A percentile compares a stretch with the other conserved stretches of the same genome.
phyloP scores from a whole-genome alignment of 1,284 basidiomycete species.

The Neotropicomus parvogracilis region DNA sequence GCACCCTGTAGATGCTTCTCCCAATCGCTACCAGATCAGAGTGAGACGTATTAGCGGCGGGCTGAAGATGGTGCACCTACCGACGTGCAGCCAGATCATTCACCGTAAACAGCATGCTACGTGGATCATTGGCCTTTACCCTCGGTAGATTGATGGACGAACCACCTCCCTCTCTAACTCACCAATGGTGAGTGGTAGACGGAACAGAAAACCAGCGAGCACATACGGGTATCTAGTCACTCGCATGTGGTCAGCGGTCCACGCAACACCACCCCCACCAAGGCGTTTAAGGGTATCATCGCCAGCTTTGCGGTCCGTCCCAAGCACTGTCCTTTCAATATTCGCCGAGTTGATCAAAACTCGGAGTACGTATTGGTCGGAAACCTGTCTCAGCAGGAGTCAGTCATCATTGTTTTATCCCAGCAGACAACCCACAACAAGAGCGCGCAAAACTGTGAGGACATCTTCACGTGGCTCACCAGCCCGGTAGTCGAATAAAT shows the following conservation, averaged over 20 bases:
- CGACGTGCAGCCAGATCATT: slow-evolving; percentile 35
- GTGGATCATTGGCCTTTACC: slow-evolving; percentile 38
- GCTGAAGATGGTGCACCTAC: slow-evolving; percentile 23
- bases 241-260: slow-evolving; percentile 56
- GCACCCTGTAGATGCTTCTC: slow-evolving; percentile 25
- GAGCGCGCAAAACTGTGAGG: slow-evolving; percentile 79
- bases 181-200: slow-evolving; percentile 3
- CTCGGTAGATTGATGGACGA: slow-evolving; percentile 41
- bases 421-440: slow-evolving; percentile 54
- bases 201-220: neutral
- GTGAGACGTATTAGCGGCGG: slow-evolving; percentile 1
- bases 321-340: slow-evolving; percentile 76
- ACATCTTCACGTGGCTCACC: slow-evolving; percentile 63
- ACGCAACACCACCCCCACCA: slow-evolving; percentile 49
- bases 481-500: slow-evolving; percentile 71
- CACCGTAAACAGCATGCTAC: slow-evolving; percentile 49
- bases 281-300: slow-evolving; percentile 50
- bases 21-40: slow-evolving; percentile 22
- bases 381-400: slow-evolving; percentile 48
- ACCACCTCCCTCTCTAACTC: slow-evolving; percentile 60
- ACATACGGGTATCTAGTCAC: slow-evolving; percentile 64
- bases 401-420: slow-evolving; percentile 6
- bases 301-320: slow-evolving; percentile 56
- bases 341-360: slow-evolving; percentile 72
- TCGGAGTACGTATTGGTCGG: slow-evolving; percentile 73